phyloP scores from a whole-genome alignment of 2,329 filamentous ascomycete genomes.

The Monilinia aucupariae region DNA sequence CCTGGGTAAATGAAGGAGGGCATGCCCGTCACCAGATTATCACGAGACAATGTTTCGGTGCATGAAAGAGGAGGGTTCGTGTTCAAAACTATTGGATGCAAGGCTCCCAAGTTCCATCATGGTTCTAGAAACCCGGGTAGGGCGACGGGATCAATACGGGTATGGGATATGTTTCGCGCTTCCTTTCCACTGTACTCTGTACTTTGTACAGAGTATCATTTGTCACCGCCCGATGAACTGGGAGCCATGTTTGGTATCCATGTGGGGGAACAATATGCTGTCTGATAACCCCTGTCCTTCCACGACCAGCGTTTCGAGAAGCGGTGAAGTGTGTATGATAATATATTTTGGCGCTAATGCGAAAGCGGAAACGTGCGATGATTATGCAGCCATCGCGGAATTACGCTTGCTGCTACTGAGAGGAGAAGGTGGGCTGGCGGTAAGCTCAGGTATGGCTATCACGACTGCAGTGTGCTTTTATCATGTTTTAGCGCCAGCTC shows the following conservation, averaged over 20 bases:
- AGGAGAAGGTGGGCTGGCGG: not conserved
- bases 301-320: conserved; percentile 23
- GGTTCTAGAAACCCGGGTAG: conserved; percentile 22
- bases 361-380: not conserved
- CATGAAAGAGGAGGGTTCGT: too few relatives aligned
- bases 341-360: not conserved
- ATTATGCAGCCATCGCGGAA: not conserved
- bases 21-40: too few relatives aligned
- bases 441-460: not conserved
- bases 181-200: not conserved
- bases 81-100: not conserved
- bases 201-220: too few relatives aligned
- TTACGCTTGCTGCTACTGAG: not conserved
- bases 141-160: not conserved
- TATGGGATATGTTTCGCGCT: conserved; percentile 18
- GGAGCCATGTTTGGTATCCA: conserved; percentile 7
- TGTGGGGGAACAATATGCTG: conserved; percentile 10
- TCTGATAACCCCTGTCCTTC: conserved; percentile 22
- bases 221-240: conserved; percentile 18
- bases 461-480: too few relatives aligned
- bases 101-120: conserved; percentile 12
- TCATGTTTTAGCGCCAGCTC: not conserved
- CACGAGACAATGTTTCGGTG: not conserved
- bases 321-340: conserved; percentile 2
- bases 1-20: not conserved